Evolutionary conservation across 805 yeast species (phyloP), one percentile per base, ranked within the genome.

Genomic region (Isabelozyma rhagii): DNA sequence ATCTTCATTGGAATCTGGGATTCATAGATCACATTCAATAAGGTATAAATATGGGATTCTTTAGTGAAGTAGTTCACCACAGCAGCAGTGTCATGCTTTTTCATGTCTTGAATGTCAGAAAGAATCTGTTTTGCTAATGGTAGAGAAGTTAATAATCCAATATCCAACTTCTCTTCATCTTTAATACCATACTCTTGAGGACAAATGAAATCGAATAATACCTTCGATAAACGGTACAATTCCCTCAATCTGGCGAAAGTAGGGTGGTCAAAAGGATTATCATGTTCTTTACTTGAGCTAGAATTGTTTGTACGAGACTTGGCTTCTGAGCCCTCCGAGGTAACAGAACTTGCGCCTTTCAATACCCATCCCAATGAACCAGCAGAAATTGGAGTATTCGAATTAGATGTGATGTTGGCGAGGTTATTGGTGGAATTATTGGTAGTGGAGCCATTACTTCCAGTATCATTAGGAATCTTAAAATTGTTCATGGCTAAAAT

Each of bases 101-200:
- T 85, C 81, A 93, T 91, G 45, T 81, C 80, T 50, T 87, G 83
- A 43, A 94, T 83, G 63, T 94, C 98, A 34, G 78, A 73, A 46
- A 94, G 67, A 39, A 94, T 87, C 68, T 90, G 96, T 65, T 84
- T 88, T 1, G 97, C 96, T 58, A 94, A 77, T 1, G 99, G 99
- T 60, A 94, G 77, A 2, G 97, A 89, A 0, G 99, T 94, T 58
- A 94, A 74, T 50, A 94, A 74, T 4, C 99, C 99, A 71, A 94
- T 94, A 64, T 94, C 99, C 52, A 94, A 78, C 64, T 94, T 94
- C 67, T 94, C 99, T 60, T 87, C 85, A 62, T 91, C 96, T 55
- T 92, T 90, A 58, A 94, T 94, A 55, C 99, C 99, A 64, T 94
- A 94, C 64, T 94, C 99, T 67, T 94, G 98, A 8, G 99, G 99